These are phyloP conservation scores for Aspergillus avenaceus DNA, from an alignment of 495 filamentous ascomycete genomes.

Conservation along the genomic window DNA sequence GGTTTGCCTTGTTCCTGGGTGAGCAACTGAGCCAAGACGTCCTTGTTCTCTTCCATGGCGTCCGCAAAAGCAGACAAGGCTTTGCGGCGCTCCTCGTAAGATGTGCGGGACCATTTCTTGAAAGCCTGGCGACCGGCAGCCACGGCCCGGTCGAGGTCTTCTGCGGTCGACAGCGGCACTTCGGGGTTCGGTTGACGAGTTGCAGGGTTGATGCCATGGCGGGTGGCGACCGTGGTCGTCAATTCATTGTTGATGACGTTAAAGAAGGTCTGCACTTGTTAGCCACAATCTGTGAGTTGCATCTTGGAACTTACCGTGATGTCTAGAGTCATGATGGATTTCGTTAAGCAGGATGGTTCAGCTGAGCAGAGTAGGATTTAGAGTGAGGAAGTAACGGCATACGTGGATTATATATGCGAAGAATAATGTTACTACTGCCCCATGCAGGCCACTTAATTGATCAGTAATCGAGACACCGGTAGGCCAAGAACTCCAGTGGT, in stretches of 20 bases:
- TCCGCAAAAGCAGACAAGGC: constrained; percentile 51
- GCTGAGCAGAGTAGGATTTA: no score
- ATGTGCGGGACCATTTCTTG: constrained; percentile 44
- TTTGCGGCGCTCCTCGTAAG: constrained; percentile 52
- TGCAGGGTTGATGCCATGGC: constrained; percentile 44
- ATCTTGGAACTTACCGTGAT: background rate
- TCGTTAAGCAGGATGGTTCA: background rate
- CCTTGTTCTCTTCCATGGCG: constrained; percentile 36
- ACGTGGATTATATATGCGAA: no score
- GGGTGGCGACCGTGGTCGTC: constrained; percentile 15
- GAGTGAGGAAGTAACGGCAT: no score
- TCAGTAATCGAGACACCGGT: no score
- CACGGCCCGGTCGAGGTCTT: constrained; percentile 55
- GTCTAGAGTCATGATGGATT: constrained; percentile 5
- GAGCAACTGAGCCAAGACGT: constrained; percentile 46
- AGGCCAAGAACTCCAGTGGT: no score
- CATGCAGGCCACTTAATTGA: no score
- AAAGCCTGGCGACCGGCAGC: constrained; percentile 44
- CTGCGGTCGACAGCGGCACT: constrained; percentile 48
- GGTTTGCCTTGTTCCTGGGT: constrained; percentile 58
- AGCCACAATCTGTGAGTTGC: background rate
- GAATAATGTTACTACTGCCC: no score
- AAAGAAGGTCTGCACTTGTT: constrained; percentile 15
- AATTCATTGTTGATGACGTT: constrained; percentile 39
- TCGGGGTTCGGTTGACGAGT: constrained; percentile 32